These are phyloP conservation scores for Solanum hybrid DNA, from an alignment of 305 asterid species.

Conservation along the genomic window DNA sequence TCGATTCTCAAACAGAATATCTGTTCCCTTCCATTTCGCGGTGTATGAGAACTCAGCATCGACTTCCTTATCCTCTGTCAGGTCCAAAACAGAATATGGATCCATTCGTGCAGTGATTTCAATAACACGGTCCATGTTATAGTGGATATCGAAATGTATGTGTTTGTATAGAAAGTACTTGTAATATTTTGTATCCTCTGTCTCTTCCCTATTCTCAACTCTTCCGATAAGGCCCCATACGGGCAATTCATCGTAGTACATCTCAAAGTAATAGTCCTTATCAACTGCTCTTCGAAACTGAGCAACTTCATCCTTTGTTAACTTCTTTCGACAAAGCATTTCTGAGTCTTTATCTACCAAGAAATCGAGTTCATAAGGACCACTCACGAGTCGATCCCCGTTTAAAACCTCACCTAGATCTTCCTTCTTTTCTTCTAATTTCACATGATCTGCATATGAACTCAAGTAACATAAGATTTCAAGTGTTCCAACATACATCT, in stretches of 20 bases:
- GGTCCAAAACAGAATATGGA: slow-evolving; percentile 3
- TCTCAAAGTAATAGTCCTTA: slow-evolving; percentile 31
- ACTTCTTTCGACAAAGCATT: slow-evolving; percentile 20
- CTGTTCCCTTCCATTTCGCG: slow-evolving; percentile 18
- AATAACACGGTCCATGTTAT: slow-evolving; percentile 27
- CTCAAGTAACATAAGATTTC: neutral
- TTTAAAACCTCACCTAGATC: slow-evolving; percentile 26
- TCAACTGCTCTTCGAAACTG: slow-evolving; percentile 24
- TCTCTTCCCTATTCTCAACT: slow-evolving; percentile 20
- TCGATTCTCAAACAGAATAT: slow-evolving; percentile 18
- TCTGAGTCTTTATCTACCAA: slow-evolving; percentile 19
- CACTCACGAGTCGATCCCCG: slow-evolving; percentile 23
- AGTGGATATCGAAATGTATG: slow-evolving; percentile 20
- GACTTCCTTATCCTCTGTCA: slow-evolving; percentile 14
- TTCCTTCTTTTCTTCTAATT: slow-evolving; percentile 22
- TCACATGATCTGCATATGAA: slow-evolving; percentile 15
- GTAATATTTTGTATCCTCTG: slow-evolving; percentile 17
- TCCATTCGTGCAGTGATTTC: slow-evolving; percentile 26
- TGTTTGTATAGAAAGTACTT: slow-evolving; percentile 24
- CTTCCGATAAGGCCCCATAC: slow-evolving; percentile 33
- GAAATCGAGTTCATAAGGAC: slow-evolving; percentile 31
- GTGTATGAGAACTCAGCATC: slow-evolving; percentile 19
- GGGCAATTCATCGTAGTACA: slow-evolving; percentile 34
- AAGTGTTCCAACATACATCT: neutral
- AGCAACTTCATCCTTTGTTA: slow-evolving; percentile 21